Evolutionary conservation across 805 yeast genomes (phyloP), one percentile per base, ranked within the genome.

Genomic region (Starmerella cellae): DNA sequence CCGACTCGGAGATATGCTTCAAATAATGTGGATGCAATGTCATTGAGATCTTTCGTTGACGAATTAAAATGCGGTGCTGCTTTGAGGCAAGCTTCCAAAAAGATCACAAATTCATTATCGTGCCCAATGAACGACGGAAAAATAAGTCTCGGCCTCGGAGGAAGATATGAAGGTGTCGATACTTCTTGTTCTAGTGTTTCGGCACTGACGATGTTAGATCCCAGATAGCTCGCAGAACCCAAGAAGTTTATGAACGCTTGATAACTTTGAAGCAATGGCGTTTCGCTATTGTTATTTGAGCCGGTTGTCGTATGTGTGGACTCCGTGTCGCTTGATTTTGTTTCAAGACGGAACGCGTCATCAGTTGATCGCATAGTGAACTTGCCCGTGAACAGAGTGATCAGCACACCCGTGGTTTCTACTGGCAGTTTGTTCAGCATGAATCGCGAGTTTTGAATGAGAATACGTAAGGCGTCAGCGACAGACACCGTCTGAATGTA

Each of bases 61-160:
- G 91, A 88, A 41, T 81, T 91, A 55, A 77, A 82, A 43, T 70
- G 70, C 42, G 79, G 85, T 55, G 82, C 82, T 11, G 81, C 70
- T 52, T 79, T 82, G 14, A 85, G 62, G 53, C 95, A 84, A 0
- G 97, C 96, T 58, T 91, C 98, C 43, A 91, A 60, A 49, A 91
- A 91, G 6, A 82, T 81, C 21, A 87, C 91, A 67, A 91, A 88
- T 55, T 87, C 91, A 55, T 77, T 73, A 0, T 91, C 85, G 56
- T 81, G 83, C 50, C 78, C 73, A n/a, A 82, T 74, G 58, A 91
- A 91, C 1, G 93, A 76, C 2, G 88, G 77, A 56, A 84, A 91
- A 1, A 88, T 82, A 31, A 88, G 67, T 35, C 85, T 70, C 5
- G 97, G 97, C 39, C 77, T 71, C 3, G 98, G 98, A 1, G 97